Evolutionary conservation across 805 yeast species (phyloP).

Genomic region (Wickerhamomyces canadensis): DNA sequence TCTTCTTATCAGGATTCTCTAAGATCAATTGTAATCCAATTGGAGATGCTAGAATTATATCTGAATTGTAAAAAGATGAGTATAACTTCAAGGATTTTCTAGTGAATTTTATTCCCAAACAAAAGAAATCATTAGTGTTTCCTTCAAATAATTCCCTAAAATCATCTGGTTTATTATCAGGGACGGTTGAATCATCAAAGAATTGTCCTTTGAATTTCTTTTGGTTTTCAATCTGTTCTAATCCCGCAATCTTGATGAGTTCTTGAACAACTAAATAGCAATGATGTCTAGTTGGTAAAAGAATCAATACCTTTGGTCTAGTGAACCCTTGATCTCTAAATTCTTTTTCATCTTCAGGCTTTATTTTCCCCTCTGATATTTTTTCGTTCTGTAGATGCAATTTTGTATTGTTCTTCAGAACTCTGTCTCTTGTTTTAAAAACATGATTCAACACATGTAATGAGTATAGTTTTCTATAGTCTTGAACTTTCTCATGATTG

Average conservation of each 20-base stretch:
- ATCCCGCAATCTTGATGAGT: conserved; percentile 55
- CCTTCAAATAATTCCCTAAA: conserved; percentile 79
- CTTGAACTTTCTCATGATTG: conserved; percentile 40
- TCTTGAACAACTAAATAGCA: conserved; percentile 65
- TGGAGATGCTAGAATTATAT: conserved; percentile 86
- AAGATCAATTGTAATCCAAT: conserved; percentile 78
- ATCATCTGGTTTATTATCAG: conserved; percentile 67
- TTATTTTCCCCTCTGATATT: conserved; percentile 28
- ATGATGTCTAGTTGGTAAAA: conserved; percentile 78
- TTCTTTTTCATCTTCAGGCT: conserved; percentile 47
- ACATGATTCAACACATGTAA: conserved; percentile 80
- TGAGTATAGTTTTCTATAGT: conserved; percentile 57
- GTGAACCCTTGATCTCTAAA: conserved; percentile 93
- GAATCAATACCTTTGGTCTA: conserved; percentile 78
- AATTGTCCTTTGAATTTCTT: conserved; percentile 72
- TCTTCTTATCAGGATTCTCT: conserved; percentile 52
- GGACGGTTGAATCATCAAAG: conserved; percentile 41
- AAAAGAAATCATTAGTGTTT: conserved; percentile 86
- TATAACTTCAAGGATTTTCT: conserved; percentile 81
- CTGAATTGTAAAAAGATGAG: conserved; percentile 79
- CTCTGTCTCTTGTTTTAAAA: conserved; percentile 79
- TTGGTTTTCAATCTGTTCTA: conserved; percentile 75
- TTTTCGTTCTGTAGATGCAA: conserved; percentile 38
- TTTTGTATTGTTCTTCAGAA: conserved; percentile 69
- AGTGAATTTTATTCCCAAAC: conserved; percentile 86